Evolutionary conservation across 305 asterid species (phyloP), one percentile per base, ranked within the genome.

Genomic region (Euphrasia arctica): DNA sequence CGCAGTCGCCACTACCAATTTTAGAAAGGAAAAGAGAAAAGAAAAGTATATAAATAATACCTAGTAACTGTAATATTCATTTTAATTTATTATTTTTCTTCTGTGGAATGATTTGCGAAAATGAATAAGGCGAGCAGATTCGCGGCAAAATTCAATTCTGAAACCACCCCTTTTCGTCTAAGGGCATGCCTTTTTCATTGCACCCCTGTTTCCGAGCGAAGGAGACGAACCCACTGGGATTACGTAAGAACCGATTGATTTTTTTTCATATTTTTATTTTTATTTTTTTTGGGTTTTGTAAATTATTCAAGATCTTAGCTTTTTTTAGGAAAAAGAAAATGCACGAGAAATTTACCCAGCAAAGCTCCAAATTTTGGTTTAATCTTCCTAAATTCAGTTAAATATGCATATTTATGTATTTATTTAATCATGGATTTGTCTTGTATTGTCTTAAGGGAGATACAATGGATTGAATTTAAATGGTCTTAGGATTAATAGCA

Each of bases 121-220:
- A 88, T 91, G 97, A 86, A 84, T 66, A 78, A 68, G 68, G 75
- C 82, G 42, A 67, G 72, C 63, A 74, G 75, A 70, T 59, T 76
- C 2, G 80, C 80, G 28, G 78, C 87, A 49, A 32, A 74, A 31
- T 67, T 82, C 66, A 77, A 75, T 60, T 81, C 68, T 68, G 77
- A 58, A 66, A 70, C 78, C 42, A 77, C 54, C 75, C 89, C 80
- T 71, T 80, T 83, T 74, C 83, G 70, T 67, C 45, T 74, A 4
- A 80, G 78, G 65, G 78, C 79, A 5, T 76, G 75, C 36, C 73
- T 75, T 59, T 88, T 91, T 58, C 96, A 91, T 72, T 77, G 84
- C 65, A 74, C 87, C 13, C 89, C 94, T 10, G 68, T 80, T 63
- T 75, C 83, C 55, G 96, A 91, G 77, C 94, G 96, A 65, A 80